phyloP scores from a whole-genome alignment of 305 asterid genomes.

The Fraxinus albicans region DNA sequence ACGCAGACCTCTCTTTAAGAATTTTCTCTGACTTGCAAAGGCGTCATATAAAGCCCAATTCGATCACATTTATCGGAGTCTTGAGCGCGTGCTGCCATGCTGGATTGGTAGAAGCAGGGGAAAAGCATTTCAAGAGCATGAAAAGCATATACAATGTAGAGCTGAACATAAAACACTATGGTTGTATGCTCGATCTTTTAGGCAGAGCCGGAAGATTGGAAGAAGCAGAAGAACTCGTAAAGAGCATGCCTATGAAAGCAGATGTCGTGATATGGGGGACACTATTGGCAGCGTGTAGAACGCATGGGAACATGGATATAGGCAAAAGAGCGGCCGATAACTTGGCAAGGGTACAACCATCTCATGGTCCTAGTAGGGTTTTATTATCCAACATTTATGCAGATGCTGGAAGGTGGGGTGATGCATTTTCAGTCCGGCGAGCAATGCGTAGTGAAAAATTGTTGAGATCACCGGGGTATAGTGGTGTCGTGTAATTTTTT shows the following conservation, averaged over 20 bases:
- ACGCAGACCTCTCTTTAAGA: conserved; percentile 52
- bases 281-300: conserved; percentile 72
- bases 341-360: conserved; percentile 72
- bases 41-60: conserved; percentile 44
- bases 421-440: conserved; percentile 57
- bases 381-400: conserved; percentile 73
- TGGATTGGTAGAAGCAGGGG: conserved; percentile 76
- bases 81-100: conserved; percentile 89
- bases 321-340: conserved; percentile 74
- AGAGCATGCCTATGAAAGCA: conserved; percentile 82
- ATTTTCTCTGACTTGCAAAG: conserved; percentile 62
- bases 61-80: conserved; percentile 80
- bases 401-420: conserved; percentile 77
- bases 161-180: conserved; percentile 83
- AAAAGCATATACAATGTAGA: conserved; percentile 44
- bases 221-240: conserved; percentile 75
- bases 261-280: conserved; percentile 81
- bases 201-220: conserved; percentile 75
- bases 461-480: conserved; percentile 69
- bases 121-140: conserved; percentile 69
- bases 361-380: conserved; percentile 88
- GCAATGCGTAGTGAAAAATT: conserved; percentile 47
- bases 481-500: conserved; percentile 51
- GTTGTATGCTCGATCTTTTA: conserved; percentile 91
- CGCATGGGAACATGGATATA: conserved; percentile 59